A percentile compares a stretch with the other conserved stretches of the same genome.
Evolutionary conservation across 257 asterid genomes (phyloP).

Genomic region (Solanum clarkiae): DNA sequence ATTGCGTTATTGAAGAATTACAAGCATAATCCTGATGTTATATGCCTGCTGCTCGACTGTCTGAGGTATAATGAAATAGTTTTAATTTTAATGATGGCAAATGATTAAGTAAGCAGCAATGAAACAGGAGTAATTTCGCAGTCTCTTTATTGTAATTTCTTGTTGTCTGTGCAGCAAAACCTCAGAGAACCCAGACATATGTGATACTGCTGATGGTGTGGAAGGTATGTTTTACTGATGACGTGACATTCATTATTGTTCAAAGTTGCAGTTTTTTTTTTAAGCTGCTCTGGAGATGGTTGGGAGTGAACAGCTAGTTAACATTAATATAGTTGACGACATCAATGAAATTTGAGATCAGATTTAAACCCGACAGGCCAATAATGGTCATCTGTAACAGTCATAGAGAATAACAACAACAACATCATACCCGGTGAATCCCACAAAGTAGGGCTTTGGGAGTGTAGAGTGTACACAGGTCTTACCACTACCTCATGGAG

Average conservation of each 20-base stretch:
- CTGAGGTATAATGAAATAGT: conserved; percentile 39
- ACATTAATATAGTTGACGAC: not conserved
- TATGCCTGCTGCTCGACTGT: conserved; percentile 72
- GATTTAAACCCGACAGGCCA: not conserved
- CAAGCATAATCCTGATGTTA: conserved; percentile 49
- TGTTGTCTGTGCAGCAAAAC: conserved; percentile 38
- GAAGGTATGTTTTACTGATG: conserved; percentile 26
- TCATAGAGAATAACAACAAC: not conserved
- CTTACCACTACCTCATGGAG: too few relatives aligned
- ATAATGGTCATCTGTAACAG: not conserved
- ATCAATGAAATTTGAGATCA: not conserved
- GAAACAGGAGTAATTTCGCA: not conserved
- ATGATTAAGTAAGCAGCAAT: not conserved
- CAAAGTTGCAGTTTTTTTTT: not conserved
- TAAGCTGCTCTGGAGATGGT: not conserved
- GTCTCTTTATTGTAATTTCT: not conserved
- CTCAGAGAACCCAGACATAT: conserved; percentile 24
- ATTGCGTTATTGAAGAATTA: conserved; percentile 47
- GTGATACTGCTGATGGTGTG: conserved; percentile 15
- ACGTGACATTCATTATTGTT: too few relatives aligned
- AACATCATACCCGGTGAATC: too few relatives aligned
- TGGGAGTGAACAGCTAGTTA: not conserved
- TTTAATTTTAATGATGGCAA: not conserved
- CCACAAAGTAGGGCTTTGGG: too few relatives aligned
- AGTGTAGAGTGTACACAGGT: too few relatives aligned